Conservation (phyloP, 1,284 basidiomycete species). For the Microbotryum violaceum region DNA sequence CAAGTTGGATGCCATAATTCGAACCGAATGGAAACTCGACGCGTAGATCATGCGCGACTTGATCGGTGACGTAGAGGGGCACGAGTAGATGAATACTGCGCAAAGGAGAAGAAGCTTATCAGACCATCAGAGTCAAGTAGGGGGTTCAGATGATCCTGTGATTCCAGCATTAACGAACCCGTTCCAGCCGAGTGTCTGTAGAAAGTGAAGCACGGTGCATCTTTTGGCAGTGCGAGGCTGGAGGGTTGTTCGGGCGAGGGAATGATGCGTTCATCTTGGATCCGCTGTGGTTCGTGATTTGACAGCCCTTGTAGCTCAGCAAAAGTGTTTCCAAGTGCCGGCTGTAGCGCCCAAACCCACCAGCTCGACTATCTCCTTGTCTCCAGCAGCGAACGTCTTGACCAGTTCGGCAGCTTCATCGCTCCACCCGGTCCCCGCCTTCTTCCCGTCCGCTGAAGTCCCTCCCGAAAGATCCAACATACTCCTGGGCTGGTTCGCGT, state of each 20-base stretch:
- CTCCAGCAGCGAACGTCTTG: not conserved
- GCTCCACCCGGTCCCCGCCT: not conserved
- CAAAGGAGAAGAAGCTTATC: constrained; percentile 1
- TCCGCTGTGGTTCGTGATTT: not conserved
- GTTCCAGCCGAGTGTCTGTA: constrained; percentile 14
- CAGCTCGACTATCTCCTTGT: not conserved
- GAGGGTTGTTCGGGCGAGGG: constrained; percentile 12
- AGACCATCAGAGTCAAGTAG: too few relatives aligned
- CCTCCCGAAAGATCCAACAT: constrained; percentile 13
- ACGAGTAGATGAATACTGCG: constrained; percentile 77
- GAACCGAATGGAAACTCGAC: constrained; percentile 55
- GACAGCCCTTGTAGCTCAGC: too few relatives aligned
- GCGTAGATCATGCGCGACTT: constrained; percentile 82
- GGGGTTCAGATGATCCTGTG: not conserved
- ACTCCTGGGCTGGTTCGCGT: not conserved
- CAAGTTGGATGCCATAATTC: constrained; percentile 51
- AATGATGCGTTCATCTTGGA: constrained; percentile 14
- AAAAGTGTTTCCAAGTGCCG: too few relatives aligned
- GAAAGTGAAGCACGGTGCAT: constrained; percentile 20
- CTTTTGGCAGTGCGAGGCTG: constrained; percentile 6
- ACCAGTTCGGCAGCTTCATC: not conserved
- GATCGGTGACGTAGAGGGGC: constrained; percentile 67
- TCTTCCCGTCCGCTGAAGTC: not conserved
- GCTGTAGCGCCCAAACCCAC: too few relatives aligned
- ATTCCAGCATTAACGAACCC: not conserved